These are phyloP conservation scores for Debaryomycetaceae sp. DNA, from an alignment of 1,139 yeast species.

Conservation along the genomic window DNA sequence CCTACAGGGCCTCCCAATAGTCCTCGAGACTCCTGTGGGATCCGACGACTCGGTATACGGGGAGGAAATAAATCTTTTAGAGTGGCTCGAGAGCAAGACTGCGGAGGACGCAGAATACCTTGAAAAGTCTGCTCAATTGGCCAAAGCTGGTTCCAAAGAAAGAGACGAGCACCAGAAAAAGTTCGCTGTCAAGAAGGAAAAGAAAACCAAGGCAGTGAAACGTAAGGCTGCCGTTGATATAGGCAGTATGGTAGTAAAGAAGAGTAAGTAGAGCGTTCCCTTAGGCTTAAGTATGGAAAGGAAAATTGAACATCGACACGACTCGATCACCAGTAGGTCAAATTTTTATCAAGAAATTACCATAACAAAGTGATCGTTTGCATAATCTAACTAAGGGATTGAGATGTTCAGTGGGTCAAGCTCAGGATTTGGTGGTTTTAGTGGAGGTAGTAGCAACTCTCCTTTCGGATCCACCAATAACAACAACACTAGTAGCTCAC, in stretches of 20 bases:
- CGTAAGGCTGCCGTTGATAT: slow-evolving; percentile 9
- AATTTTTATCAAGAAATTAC: neutral
- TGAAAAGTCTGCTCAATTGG: slow-evolving; percentile 47
- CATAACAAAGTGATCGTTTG: neutral
- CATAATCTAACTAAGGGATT: neutral
- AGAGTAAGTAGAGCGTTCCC: slow-evolving; percentile 3
- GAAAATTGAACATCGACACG: neutral
- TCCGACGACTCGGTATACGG: slow-evolving; percentile 63
- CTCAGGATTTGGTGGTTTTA: slow-evolving; percentile 66
- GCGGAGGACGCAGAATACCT: slow-evolving; percentile 54
- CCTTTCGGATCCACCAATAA: slow-evolving; percentile 30
- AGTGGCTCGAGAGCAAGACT: slow-evolving; percentile 60
- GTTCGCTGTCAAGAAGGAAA: slow-evolving; percentile 30
- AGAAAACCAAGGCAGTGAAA: slow-evolving; percentile 8
- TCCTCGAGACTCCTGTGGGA: slow-evolving; percentile 86
- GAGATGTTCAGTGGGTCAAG: slow-evolving; percentile 45
- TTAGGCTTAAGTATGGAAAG: neutral
- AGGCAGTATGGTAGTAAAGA: slow-evolving; percentile 10
- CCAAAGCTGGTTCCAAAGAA: slow-evolving; percentile 54
- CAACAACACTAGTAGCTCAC: slow-evolving; percentile 23
- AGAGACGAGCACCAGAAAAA: slow-evolving; percentile 49
- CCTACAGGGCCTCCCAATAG: slow-evolving; percentile 66
- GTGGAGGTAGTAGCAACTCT: slow-evolving; percentile 30
- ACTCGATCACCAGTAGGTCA: neutral
- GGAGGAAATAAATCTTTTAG: slow-evolving; percentile 73